Percentiles rank a stretch among this genome's conserved stretches.
These are phyloP conservation scores for Aspergillus nanangensis DNA, from an alignment of 495 filamentous ascomycete species.

Conservation along the genomic window DNA sequence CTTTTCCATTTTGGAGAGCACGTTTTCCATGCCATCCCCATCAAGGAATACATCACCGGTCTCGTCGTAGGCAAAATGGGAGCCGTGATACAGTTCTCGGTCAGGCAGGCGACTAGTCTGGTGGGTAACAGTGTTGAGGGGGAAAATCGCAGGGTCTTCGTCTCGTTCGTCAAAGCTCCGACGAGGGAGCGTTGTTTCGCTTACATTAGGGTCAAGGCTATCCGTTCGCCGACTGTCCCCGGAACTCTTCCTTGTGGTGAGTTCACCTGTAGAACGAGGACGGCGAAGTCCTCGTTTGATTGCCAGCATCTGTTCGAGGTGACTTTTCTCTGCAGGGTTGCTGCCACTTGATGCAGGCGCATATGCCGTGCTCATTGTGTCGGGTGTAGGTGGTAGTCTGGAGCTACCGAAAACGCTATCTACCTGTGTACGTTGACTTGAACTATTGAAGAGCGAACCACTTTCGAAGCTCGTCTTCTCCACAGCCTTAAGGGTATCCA, in stretches of 20 bases:
- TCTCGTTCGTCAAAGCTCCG: constrained; percentile 12
- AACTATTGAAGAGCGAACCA: constrained; percentile 18
- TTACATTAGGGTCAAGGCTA: constrained; percentile 28
- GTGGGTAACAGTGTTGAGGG: constrained; percentile 27
- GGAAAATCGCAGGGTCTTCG: constrained; percentile 27
- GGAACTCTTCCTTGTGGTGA: constrained; percentile 26
- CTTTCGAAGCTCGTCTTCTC: constrained; percentile 14
- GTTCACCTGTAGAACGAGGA: constrained; percentile 32
- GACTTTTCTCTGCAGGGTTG: constrained; percentile 23
- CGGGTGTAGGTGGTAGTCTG: constrained; percentile 39
- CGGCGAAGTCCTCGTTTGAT: constrained; percentile 22
- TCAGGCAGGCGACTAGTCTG: constrained; percentile 22
- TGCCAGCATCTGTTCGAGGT: constrained; percentile 8
- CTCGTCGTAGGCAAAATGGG: constrained; percentile 16
- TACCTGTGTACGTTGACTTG: constrained; percentile 21
- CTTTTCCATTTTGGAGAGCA: constrained; percentile 20
- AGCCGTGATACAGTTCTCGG: constrained; percentile 22
- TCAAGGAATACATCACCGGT: constrained; percentile 17
- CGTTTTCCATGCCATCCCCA: constrained; percentile 13
- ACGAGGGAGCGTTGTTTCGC: constrained; percentile 26
- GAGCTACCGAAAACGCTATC: constrained; percentile 32
- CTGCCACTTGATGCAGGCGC: constrained; percentile 34
- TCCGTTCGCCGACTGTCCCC: constrained; percentile 23
- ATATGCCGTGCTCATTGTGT: constrained; percentile 42
- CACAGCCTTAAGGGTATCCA: constrained; percentile 14